Conservation (phyloP, 805 yeast genomes). For the Zygotorulaspora florentina region DNA sequence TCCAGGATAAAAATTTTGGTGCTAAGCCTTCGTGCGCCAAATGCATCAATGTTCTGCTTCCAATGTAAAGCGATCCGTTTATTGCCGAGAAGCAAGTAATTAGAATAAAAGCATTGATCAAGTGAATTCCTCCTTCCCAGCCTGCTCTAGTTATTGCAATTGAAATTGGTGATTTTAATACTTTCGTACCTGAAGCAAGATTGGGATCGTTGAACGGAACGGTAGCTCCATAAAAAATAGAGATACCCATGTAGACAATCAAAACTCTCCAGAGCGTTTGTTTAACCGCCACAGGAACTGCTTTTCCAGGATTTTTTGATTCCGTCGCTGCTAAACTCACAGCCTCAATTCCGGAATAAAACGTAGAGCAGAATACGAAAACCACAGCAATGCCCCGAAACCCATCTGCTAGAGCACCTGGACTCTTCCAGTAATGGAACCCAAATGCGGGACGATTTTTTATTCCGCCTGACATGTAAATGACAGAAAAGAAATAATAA, state of each 20-base stretch:
- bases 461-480: conserved; percentile 46
- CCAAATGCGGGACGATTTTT: conserved; percentile 41
- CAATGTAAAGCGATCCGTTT: conserved; percentile 55
- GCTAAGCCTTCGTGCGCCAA: conserved; percentile 50
- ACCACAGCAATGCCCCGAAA: conserved; percentile 61
- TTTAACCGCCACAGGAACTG: conserved; percentile 55
- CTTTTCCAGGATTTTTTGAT: conserved; percentile 36
- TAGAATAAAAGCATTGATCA: conserved; percentile 57
- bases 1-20: conserved; percentile 44
- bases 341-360: conserved; percentile 66
- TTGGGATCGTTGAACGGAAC: conserved; percentile 58
- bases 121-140: conserved; percentile 49
- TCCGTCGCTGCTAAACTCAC: conserved; percentile 48
- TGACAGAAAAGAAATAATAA: conserved; percentile 48
- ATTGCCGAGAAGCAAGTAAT: conserved; percentile 57
- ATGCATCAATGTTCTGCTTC: conserved; percentile 52
- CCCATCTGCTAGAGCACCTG: conserved; percentile 51
- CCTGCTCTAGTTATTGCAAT: conserved; percentile 49
- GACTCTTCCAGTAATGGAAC: conserved; percentile 43
- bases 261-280: conserved; percentile 55
- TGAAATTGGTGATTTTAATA: conserved; percentile 44
- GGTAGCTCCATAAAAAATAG: conserved; percentile 54
- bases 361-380: conserved; percentile 67
- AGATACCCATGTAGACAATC: conserved; percentile 52
- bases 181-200: conserved; percentile 46